Evolutionary conservation across 352 stramenopile species (phyloP), one percentile per base, ranked within the genome.

Genomic region (Thalassiosira pacifica): DNA sequence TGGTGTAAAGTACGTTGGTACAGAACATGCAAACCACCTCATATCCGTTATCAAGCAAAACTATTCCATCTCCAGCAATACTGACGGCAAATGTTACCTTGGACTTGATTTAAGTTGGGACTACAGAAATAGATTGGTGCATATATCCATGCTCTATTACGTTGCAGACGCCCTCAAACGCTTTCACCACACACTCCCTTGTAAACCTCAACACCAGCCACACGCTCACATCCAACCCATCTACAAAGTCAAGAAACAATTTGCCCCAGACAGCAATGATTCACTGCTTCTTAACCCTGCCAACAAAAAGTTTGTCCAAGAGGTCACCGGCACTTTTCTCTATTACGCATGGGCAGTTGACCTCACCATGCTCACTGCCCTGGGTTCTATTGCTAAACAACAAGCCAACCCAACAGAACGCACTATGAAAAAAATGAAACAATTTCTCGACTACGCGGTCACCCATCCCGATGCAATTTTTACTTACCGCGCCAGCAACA

Each of bases 91-190:
- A 31, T 42, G 10, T 10, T 90, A 86, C 48, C 68, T 34, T 63
- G 79, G 83, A 18, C 34, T 91, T 11, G 68, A 26, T 5, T 40
- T 90, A 1, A 27, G 81, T 34, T 91, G 82, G 86, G 64, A 89
- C 37, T 90, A 92, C 59, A 26, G 29, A 0, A 63, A 73, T 8
- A 3, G 74, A 22, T 52, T 67, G 59, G 77, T 76, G 13, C 80
- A 83, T 55, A 40, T 76, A 0, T 91, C 76, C 6, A 87, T 79
- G 61, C 65, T 29, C 5, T 90, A 84, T 59, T 10, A 82, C 27
- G 6, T 29, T 8, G n/a, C n/a, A n/a, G 69, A 76, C 52, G 59
- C 66, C 19, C 26, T 76, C 13, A 24, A 64, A 32, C 11, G 45
- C 34, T 83, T 82, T 24, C 2, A 65, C 11, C 75, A 86, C 61